Base-by-base conservation (phyloP, 768 basidiomycete species). In the Mycena crocata region DNA sequence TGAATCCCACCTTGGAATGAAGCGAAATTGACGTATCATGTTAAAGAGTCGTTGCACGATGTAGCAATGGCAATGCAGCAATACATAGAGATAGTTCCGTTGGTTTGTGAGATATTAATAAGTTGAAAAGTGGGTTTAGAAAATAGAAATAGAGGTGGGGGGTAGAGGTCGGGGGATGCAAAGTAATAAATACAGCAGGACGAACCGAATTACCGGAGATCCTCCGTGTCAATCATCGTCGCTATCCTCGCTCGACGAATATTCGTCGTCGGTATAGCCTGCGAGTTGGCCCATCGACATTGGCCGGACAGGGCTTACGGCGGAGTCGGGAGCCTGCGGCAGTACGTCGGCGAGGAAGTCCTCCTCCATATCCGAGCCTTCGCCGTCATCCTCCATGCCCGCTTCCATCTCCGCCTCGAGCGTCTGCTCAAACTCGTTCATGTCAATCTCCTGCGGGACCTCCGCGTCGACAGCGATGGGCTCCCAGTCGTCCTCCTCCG, bases 401-500 rank as follows among this genome's bases (percentile, higher is more conserved):
- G 77, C 65, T 55, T 83, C 80, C 61, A 84, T 71, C 71, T 81
- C 79, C 30, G 70, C 69, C 68, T 80, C 81, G 26, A 85, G 77
- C 64, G 57, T 55, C 57, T 37, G 40, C 34, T 66, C 59, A 34
- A 67, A 62, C 12, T 75, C 80, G 45, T 81, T 76, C 68, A 79
- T 64, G 51, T 83, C 83, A 12, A 81, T 78, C 60, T 85, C 81
- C 66, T 78, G 72, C 69, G 59, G 69, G 37, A 61, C 71, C 21
- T 68, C 75, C 28, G 58, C 72, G 13, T 65, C 71, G 37, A 57
- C 69, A n/a, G 63, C 73, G 26, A 61, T 62, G 28, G 42, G 77
- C 61, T 89, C 87, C 88, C 87, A 90, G 21, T 85, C 86, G 23
- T 80, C 82, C 42, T 88, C 88, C 5, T 84, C 83, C 21, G 79